Evolutionary conservation across 176 grass and related monocot species (phyloP).

Genomic region (Oryza glaberrima): DNA sequence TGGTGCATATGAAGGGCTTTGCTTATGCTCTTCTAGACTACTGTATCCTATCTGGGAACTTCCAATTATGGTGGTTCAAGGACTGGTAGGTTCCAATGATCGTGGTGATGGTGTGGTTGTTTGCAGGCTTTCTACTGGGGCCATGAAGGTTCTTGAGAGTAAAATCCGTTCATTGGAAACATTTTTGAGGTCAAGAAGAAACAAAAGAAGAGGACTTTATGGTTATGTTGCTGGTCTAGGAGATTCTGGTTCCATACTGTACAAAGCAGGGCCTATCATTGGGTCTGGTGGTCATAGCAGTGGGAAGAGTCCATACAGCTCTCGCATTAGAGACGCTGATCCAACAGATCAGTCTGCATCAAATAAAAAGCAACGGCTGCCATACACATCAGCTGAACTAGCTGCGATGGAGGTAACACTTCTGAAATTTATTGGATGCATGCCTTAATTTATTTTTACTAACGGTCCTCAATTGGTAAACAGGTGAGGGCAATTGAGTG

Average conservation of each 20-base stretch:
- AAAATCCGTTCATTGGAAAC: conserved; percentile 89
- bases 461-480: conserved; percentile 29
- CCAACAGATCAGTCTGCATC: conserved; percentile 48
- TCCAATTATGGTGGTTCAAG: conserved; percentile 80
- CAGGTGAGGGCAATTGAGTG: conserved; percentile 99
- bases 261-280: conserved; percentile 64
- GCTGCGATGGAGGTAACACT: conserved; percentile 91
- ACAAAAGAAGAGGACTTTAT: conserved; percentile 93
- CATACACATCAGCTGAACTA: conserved; percentile 85
- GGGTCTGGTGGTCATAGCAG: conserved; percentile 46
- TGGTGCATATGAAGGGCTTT: conserved; percentile 94
- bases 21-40: conserved; percentile 92
- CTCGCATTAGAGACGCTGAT: conserved; percentile 48
- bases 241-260: conserved; percentile 92
- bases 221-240: conserved; percentile 90
- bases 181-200: conserved; percentile 95
- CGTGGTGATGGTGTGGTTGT: conserved; percentile 62
- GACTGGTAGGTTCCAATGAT: conserved; percentile 50
- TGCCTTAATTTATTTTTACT: conserved; percentile 37
- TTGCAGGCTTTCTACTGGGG: conserved; percentile 74
- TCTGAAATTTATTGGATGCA: conserved; percentile 20
- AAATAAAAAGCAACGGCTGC: conserved; percentile 70
- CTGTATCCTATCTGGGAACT: conserved; percentile 94
- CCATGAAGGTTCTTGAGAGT: conserved; percentile 88
- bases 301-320: conserved; percentile 44